A percentile compares a stretch with the other conserved stretches of the same genome.
phyloP scores from a whole-genome alignment of 2,329 filamentous ascomycete genomes.

The Apiospora marii region DNA sequence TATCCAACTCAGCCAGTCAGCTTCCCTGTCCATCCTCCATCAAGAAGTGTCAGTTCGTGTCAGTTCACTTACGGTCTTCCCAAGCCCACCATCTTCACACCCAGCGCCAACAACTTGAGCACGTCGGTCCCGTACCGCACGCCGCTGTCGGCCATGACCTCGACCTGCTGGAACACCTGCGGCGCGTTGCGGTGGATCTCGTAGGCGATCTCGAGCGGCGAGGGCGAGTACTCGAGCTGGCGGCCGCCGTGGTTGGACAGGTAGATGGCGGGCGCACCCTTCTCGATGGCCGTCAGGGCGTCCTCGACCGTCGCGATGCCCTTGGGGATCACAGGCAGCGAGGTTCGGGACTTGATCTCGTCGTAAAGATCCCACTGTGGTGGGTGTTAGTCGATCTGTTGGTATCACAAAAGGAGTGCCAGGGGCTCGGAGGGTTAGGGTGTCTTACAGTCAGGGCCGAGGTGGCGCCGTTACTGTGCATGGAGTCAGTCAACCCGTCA shows the following conservation, averaged over 20 bases:
- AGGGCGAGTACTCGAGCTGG: constrained; percentile 49
- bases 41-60: background rate
- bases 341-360: constrained; percentile 37
- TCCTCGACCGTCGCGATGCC: constrained; percentile 29
- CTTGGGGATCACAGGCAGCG: constrained; percentile 30
- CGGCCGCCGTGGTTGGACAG: constrained; percentile 52
- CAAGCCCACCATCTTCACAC: constrained; percentile 51
- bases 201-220: constrained; percentile 42
- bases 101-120: constrained; percentile 49
- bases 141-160: constrained; percentile 49
- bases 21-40: too few species aligned
- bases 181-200: constrained; percentile 46
- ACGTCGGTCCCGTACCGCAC: constrained; percentile 49
- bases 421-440: background rate
- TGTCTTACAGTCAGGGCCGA: constrained; percentile 27
- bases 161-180: constrained; percentile 45
- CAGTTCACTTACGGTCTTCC: constrained; percentile 44
- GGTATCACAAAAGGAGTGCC: background rate
- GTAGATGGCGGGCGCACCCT: constrained; percentile 44
- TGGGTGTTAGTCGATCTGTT: background rate
- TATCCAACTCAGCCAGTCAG: background rate
- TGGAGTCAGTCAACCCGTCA: background rate
- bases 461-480: constrained; percentile 26
- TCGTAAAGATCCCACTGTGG: constrained; percentile 27
- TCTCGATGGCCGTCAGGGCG: constrained; percentile 23